A percentile compares a stretch with the other conserved stretches of the same genome.
These are phyloP conservation scores for Curvularia spicifera DNA, from an alignment of 2,329 filamentous ascomycete genomes.

Conservation along the genomic window DNA sequence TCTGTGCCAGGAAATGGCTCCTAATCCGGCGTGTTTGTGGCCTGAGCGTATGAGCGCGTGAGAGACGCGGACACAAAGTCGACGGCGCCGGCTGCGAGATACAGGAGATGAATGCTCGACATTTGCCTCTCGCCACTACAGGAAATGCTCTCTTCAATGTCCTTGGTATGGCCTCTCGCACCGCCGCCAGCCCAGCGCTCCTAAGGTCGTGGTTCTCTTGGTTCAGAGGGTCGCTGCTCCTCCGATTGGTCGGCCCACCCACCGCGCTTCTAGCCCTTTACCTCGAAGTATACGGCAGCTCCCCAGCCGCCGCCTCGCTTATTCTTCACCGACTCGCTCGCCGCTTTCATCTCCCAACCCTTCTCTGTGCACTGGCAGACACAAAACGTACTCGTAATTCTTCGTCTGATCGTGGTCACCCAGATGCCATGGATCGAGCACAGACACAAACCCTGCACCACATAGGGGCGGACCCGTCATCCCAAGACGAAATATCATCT, in stretches of 20 bases:
- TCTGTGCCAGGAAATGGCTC: conserved; percentile 24
- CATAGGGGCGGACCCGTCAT: conserved; percentile 30
- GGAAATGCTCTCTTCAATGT: conserved; percentile 39
- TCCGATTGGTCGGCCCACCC: conserved; percentile 38
- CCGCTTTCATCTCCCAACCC: conserved; percentile 35
- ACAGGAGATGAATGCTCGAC: conserved; percentile 10
- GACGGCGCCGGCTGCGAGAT: conserved; percentile 20
- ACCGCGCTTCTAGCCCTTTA: conserved; percentile 39
- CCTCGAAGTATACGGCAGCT: conserved; percentile 40
- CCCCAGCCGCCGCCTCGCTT: conserved; percentile 40
- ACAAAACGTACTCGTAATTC: conserved; percentile 31
- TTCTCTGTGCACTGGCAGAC: conserved; percentile 32
- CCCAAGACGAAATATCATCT: conserved; percentile 19
- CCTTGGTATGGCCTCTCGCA: conserved; percentile 44
- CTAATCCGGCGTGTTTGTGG: conserved; percentile 20
- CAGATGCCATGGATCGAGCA: conserved; percentile 41
- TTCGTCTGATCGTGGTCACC: conserved; percentile 27
- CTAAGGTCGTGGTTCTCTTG: conserved; percentile 42
- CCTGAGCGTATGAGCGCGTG: conserved; percentile 24
- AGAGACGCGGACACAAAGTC: conserved; percentile 26
- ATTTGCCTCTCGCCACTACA: conserved; percentile 14
- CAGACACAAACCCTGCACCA: conserved; percentile 39
- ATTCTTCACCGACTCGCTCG: conserved; percentile 46
- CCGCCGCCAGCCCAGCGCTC: conserved; percentile 30
- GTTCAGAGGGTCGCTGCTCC: conserved; percentile 31